A percentile compares a stretch with the other conserved stretches of the same genome.
These are phyloP conservation scores for Cardiosporidium cionae DNA, from an alignment of 169 alveolate genomes.

Conservation along the genomic window DNA sequence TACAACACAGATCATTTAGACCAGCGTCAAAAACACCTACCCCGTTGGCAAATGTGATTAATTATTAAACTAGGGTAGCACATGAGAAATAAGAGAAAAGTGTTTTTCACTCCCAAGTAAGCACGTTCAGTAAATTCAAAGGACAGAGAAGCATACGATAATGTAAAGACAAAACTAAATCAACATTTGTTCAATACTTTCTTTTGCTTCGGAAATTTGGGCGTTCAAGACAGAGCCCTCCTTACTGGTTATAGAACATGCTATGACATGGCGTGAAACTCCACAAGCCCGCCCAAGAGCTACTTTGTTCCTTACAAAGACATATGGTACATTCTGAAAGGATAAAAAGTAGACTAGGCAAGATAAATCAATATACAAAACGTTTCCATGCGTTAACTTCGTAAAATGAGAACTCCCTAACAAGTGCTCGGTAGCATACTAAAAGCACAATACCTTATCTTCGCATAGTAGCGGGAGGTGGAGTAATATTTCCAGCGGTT, in stretches of 20 bases:
- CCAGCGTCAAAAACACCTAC: too few species aligned
- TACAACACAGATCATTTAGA: too few species aligned
- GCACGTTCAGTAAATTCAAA: too few species aligned
- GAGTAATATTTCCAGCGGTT: slow-evolving; percentile 97
- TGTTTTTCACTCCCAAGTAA: too few species aligned
- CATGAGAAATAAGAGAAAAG: too few species aligned
- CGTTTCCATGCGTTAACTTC: neutral
- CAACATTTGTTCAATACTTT: slow-evolving; percentile 90
- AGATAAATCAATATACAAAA: neutral
- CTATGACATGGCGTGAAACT: slow-evolving; percentile 93
- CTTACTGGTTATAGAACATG: slow-evolving; percentile 87
- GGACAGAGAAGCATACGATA: too few species aligned
- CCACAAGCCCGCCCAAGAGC: slow-evolving; percentile 99
- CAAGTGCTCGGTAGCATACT: neutral
- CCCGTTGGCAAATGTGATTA: too few species aligned
- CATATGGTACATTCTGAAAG: slow-evolving; percentile 91
- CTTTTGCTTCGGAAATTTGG: slow-evolving; percentile 90
- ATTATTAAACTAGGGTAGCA: too few species aligned
- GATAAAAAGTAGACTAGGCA: neutral
- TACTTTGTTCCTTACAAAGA: slow-evolving; percentile 89
- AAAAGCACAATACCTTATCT: slow-evolving; percentile 78
- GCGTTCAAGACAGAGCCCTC: slow-evolving; percentile 90
- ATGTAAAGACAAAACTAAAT: slow-evolving; percentile 62
- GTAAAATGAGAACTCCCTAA: neutral
- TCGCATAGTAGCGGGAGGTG: slow-evolving; percentile 96